Evolutionary conservation across 192 early-diverging fungal genomes (phyloP), one percentile per base, ranked within the genome.

Genomic region (Linnemannia hyalina): DNA sequence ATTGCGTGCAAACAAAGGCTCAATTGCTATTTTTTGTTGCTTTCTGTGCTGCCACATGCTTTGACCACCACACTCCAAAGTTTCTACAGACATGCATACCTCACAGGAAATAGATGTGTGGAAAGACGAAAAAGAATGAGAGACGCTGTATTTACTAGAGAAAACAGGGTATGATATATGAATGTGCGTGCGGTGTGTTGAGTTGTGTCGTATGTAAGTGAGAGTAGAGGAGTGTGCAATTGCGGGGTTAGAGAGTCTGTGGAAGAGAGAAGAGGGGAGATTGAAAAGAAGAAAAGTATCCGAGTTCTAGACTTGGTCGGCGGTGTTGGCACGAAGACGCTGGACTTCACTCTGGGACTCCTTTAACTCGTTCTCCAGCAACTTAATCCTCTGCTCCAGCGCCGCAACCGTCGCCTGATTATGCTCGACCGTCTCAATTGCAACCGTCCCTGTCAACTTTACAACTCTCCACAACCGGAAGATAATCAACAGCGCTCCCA

Each of bases 381-480:
- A 55, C 54, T 76, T 73, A 73, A 85, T 75, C 16, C 74, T 65
- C 5, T 16, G 26, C 42, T 80, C 60, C 10, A 76, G 40, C 2
- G 36, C 26, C 1, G 7, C 22, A 18, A 82, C 44, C 9, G n/a
- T 70, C 7, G 13, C 74, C 7, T 76, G 75, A 55, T 44, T 76
- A 57, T 88, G 82, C 41, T 84, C 82, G 9, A 65, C 79, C 4
- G 91, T 77, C 16, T 90, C 89, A 49, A 88, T 87, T 1, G 90
- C 88, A n/a, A 91, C 89, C 3, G 88, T 79, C 36, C 89, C 89
- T 20, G 89, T 81, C 38, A 90, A 83, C 70, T 92, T 91, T 70
- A 92, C 79, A 26, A 92, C 41, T 74, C 91, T 81, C 92, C 92
- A 93, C 22, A 92, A 77, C 78, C 92, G 90, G 78, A 93, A 91